Base-by-base conservation (phyloP, 176 grass and related monocot species). In the Poa pratensis region DNA sequence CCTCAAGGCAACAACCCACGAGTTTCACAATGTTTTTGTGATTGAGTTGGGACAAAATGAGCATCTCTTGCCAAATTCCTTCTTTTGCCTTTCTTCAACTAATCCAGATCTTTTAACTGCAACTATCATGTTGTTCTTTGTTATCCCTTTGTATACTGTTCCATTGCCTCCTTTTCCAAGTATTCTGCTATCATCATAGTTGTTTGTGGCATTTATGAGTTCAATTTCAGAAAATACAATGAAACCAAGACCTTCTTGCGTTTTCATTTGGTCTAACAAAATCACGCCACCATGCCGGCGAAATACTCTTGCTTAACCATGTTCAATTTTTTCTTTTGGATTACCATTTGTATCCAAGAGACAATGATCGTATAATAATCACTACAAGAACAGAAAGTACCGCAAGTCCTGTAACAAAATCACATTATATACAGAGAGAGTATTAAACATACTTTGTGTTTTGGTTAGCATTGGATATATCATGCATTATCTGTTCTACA, bases 21-120 rank as follows among this genome's bases (percentile, higher is more conserved):
- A 81, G 78, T 14, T 87, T 87, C 3, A 87, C 69, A 17, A 87
- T 75, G 32, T 81, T 87, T 6, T 75, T 81, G 69, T 87, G 85
- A 9, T 87, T 81, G 45, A 87, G 80, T 12, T 87, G 85, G 0
- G 85, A 87, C 0, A 81, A 34, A 10, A 86, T 86, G 35, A 86
- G 10, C 57, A 49, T 49, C 46, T 49, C 46, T 49, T 49, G 46
- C 46, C 46, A 49, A 49, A 49, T 49, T 49, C 46, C 46, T 49
- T 49, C 46, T 49, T 49, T 49, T 49, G 46, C 46, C 46, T 49
- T 49, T 49, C 46, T 74, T 72, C 42, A 5, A 73, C 50, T 1
- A 80, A 5, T 2, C 42, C 42, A 15, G 76, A 80, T 20, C 77
- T 34, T 30, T 86, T 86, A 2, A 86, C 73, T 0, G 84, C 77